Base-by-base conservation (phyloP, 108 stramenopile species). In the Discostella pseudostelligera region DNA sequence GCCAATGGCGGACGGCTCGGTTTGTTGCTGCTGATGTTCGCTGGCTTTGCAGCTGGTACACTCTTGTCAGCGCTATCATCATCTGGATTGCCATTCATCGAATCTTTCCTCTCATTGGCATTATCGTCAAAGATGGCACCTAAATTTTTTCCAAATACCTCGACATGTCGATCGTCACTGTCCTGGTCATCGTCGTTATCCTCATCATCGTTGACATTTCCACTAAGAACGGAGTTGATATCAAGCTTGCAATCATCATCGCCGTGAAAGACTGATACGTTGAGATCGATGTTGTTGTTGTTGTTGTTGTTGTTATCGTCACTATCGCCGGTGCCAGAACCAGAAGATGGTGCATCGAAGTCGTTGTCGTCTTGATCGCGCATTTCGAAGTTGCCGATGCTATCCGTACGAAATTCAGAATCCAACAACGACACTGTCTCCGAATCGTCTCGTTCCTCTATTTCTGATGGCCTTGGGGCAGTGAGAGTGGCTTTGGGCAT, bases 251-350 rank as follows among this genome's bases (percentile, higher is more conserved):
- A 26, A 16, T 55, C 54, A 35, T 55, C 54, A 26, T 55, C 54
- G 17, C 13, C 54, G 35, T 36, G 2, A 26, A 55, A 36, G 54
- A 22, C 25, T 2, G 54, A 36, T 13, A 17, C 32, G 20, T 62
- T 43, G 21, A 62, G 45, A 42, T 67, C 66, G 20, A 56, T 35
- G 14, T 45, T 51, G 20, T 67, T 36, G 43, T 66, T 39, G 42
- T 24, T 42, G 29, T 51, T 55, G 29, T 48, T 56, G 54, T 14
- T 24, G 47, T 65, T 65, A 0, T 32, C 49, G 19, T 39, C 40
- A 26, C 50, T 48, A 51, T 65, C 50, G 50, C 19, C 47, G 49
- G 45, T 64, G 28, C n/a, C n/a, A n/a, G n/a, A n/a, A n/a, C n/a
- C n/a, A n/a, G n/a, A n/a, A n/a, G n/a, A n/a, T n/a, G n/a, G n/a